A percentile compares a stretch with the other conserved stretches of the same genome.
Evolutionary conservation across 1,139 yeast genomes (phyloP).

Genomic region (Pichia sp.): DNA sequence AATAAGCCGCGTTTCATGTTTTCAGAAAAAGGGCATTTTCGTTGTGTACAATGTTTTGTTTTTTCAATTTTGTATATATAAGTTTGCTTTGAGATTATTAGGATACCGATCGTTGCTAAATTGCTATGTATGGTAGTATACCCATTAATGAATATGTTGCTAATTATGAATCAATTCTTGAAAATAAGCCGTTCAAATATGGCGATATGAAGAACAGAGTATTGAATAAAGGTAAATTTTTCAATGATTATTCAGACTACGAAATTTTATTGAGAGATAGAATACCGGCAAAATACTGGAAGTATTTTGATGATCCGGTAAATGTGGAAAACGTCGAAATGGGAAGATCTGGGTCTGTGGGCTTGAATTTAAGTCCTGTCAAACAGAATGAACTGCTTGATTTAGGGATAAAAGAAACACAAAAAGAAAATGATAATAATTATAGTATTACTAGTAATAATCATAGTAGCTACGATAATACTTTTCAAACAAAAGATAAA

Average conservation of each 20-base stretch:
- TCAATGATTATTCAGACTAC: slow-evolving; percentile 20
- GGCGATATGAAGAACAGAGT: slow-evolving; percentile 23
- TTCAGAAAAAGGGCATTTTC: too few relatives aligned
- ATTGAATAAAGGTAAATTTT: slow-evolving; percentile 16
- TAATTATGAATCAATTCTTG: slow-evolving; percentile 21
- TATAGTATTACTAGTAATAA: slow-evolving; percentile 4
- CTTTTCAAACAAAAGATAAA: neutral
- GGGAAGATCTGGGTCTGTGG: slow-evolving; percentile 13
- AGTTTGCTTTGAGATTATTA: too few relatives aligned
- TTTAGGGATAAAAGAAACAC: slow-evolving; percentile 20
- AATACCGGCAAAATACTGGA: slow-evolving; percentile 20
- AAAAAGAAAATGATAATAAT: slow-evolving; percentile 19
- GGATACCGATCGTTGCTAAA: too few relatives aligned
- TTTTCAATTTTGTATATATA: too few relatives aligned
- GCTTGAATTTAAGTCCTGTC: slow-evolving; percentile 19
- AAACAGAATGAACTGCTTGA: slow-evolving; percentile 10
- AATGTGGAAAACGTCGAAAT: slow-evolving; percentile 3
- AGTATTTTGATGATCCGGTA: slow-evolving; percentile 14
- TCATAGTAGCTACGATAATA: neutral
- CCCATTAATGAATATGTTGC: slow-evolving; percentile 12
- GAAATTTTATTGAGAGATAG: slow-evolving; percentile 21
- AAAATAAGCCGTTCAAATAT: slow-evolving; percentile 20
- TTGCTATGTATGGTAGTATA: slow-evolving; percentile 8
- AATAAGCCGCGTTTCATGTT: too few relatives aligned
- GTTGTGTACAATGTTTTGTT: too few relatives aligned